Conservation (phyloP, 768 basidiomycete species). For the Hysterangium stoloniferum region DNA sequence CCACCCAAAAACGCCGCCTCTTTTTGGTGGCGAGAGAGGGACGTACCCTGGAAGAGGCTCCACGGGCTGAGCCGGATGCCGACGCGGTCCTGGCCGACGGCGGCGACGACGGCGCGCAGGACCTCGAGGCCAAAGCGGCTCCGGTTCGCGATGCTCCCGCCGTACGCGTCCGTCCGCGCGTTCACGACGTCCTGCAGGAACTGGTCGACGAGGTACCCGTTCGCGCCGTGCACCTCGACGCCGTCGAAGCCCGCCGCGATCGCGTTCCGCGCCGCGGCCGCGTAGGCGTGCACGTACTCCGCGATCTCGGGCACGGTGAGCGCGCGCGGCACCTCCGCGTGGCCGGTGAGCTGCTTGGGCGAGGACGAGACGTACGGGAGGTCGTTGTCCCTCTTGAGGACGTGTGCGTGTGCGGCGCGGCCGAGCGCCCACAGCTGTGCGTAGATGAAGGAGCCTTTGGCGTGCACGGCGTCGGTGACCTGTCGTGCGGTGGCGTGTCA, state of each 20-base stretch:
- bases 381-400: constrained; percentile 24
- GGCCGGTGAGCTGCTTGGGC: constrained; percentile 13
- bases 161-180: constrained; percentile 55
- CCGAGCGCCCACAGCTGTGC: constrained; percentile 55
- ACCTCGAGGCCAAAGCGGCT: constrained; percentile 50
- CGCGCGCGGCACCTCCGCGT: constrained; percentile 27
- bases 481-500: constrained; percentile 15
- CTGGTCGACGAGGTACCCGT: constrained; percentile 46
- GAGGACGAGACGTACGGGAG: constrained; percentile 12
- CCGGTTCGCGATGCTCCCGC: constrained; percentile 57
- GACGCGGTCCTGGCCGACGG: constrained; percentile 46
- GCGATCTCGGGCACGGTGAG: constrained; percentile 41
- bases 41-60: constrained; percentile 20
- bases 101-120: constrained; percentile 39
- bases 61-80: constrained; percentile 55
- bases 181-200: constrained; percentile 55
- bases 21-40: no score
- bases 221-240: constrained; percentile 37
- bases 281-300: constrained; percentile 44
- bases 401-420: constrained; percentile 27
- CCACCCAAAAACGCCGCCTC: neutral
- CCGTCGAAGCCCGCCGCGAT: constrained; percentile 66
- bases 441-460: constrained; percentile 42
- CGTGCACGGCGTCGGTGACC: constrained; percentile 53
- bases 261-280: constrained; percentile 47